Percentiles rank a stretch among this genome's conserved stretches.
Evolutionary conservation across 1,139 yeast species (phyloP).

Genomic region (Scheffersomyces titani): DNA sequence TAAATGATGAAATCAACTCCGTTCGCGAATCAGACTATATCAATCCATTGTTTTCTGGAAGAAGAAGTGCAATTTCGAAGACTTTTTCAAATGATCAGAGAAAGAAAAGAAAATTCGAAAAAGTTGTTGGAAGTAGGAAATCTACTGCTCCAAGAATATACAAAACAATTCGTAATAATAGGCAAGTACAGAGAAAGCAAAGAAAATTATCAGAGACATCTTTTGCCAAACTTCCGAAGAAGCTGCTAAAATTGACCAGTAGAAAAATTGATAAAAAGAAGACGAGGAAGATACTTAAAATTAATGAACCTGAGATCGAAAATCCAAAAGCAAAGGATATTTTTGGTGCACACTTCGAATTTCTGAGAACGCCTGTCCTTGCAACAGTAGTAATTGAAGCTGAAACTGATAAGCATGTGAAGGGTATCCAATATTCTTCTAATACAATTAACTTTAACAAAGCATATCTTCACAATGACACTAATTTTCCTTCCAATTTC

Average conservation of each 20-base stretch:
- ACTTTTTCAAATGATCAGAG: neutral
- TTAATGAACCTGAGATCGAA: neutral
- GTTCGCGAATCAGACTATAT: constrained; percentile 21
- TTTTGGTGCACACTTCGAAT: constrained; percentile 17
- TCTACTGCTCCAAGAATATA: neutral
- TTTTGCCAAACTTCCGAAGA: constrained; percentile 5
- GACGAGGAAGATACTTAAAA: neutral
- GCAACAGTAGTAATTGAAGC: constrained; percentile 40
- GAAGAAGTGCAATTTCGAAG: neutral
- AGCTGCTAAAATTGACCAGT: constrained; percentile 3
- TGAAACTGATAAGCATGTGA: constrained; percentile 27
- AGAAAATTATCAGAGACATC: neutral
- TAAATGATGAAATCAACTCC: constrained; percentile 8
- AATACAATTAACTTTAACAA: neutral
- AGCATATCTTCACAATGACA: neutral
- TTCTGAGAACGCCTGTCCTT: constrained; percentile 30
- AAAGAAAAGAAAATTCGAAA: neutral
- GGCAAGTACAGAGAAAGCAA: neutral
- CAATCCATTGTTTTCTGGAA: constrained; percentile 19
- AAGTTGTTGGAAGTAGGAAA: neutral
- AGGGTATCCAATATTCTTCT: neutral
- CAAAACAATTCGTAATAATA: neutral
- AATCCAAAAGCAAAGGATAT: constrained; percentile 9
- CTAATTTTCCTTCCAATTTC: constrained; percentile 12
- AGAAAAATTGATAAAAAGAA: constrained; percentile 1